These are phyloP conservation scores for Boehmeria nivea DNA, from an alignment of 306 rosid species.

Conservation along the genomic window DNA sequence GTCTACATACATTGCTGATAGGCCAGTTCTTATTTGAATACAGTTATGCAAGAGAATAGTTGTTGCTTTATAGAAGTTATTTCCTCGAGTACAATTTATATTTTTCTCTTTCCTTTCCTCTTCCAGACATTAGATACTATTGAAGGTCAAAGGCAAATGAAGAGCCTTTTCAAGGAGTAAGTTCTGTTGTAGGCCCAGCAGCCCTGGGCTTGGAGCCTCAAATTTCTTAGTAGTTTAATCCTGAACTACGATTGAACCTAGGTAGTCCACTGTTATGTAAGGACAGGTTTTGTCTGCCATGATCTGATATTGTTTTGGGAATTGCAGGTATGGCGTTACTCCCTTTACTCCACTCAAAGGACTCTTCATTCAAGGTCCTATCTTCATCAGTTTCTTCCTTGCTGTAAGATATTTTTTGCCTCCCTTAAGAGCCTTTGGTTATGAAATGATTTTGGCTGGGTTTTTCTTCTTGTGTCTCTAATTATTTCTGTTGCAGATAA, in stretches of 20 bases:
- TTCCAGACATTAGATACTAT: conserved; percentile 20
- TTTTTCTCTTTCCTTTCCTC: neutral
- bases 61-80: conserved; percentile 6
- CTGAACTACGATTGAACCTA: neutral
- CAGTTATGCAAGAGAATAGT: neutral
- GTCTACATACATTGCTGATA: neutral
- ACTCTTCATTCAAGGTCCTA: conserved; percentile 64
- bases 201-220: too few relatives aligned
- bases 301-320: conserved; percentile 11
- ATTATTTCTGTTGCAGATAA: conserved; percentile 45
- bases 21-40: neutral
- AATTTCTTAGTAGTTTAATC: too few relatives aligned
- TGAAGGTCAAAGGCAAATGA: conserved; percentile 36
- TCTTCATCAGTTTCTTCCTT: conserved; percentile 80
- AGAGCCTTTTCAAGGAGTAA: conserved; percentile 42
- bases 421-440: conserved; percentile 9
- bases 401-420: conserved; percentile 59
- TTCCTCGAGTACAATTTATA: neutral
- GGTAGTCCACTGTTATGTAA: neutral
- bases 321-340: conserved; percentile 66
- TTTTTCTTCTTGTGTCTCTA: conserved; percentile 25
- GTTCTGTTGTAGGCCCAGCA: conserved; percentile 7
- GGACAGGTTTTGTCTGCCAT: neutral
- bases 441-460: conserved; percentile 6
- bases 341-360: conserved; percentile 86